Conservation (phyloP, 2,329 filamentous ascomycete species). For the Penicillium sp. region DNA sequence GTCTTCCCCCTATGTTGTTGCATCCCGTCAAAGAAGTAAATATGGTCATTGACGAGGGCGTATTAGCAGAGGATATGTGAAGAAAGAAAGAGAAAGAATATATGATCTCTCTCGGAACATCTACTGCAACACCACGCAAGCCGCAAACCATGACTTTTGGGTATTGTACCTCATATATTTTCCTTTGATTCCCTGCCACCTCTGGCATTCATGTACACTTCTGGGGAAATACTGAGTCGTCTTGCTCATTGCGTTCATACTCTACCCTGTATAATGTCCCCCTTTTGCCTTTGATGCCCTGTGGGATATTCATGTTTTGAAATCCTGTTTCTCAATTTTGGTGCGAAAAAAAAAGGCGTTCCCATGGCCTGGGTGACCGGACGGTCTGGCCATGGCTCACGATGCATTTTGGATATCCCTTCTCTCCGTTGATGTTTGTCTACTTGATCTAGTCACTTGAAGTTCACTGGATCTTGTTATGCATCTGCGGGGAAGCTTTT, state of each 20-base stretch:
- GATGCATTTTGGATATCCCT: conserved; percentile 7
- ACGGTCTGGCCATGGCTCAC: neutral
- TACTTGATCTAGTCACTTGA: conserved; percentile 1
- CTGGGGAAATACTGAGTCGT: neutral
- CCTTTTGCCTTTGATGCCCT: neutral
- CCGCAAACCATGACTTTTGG: neutral
- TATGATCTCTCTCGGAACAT: neutral
- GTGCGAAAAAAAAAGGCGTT: conserved; percentile 13
- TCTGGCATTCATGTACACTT: conserved; percentile 1
- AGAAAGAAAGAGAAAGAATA: neutral
- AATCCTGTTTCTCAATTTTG: conserved; percentile 1
- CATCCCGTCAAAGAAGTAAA: conserved; percentile 83
- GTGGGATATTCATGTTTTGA: conserved; percentile 4
- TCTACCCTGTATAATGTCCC: conserved; percentile 8
- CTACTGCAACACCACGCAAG: neutral
- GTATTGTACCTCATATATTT: neutral
- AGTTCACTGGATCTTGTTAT: conserved; percentile 1
- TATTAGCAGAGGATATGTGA: conserved; percentile 24
- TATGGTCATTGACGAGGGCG: conserved; percentile 45
- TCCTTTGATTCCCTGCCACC: neutral
- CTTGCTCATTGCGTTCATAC: neutral
- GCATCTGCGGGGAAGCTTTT: neutral
- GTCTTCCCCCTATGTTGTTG: conserved; percentile 81
- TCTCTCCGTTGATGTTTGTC: neutral
- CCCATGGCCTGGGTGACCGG: neutral